Base-by-base conservation (phyloP, 345 rosid genomes). In the Theobroma cacao region DNA sequence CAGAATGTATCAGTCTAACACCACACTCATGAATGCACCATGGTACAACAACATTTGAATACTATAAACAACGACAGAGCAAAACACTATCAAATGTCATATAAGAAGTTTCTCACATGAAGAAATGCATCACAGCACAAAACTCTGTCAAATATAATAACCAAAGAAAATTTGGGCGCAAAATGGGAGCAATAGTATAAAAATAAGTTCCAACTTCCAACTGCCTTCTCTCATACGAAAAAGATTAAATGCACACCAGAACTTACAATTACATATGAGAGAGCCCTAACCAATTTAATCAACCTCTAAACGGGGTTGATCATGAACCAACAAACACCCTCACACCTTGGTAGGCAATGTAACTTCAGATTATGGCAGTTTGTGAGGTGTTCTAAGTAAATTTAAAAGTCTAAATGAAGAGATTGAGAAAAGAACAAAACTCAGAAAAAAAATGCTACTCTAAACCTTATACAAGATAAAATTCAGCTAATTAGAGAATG, bases 311-410 rank as follows among this genome's bases (percentile, higher is more conserved):
- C 2, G 2, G 30, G 47, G 9, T 11, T 8, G 17, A 65, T 65
- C 47, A 64, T 64, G 69, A 64, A 64, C 47, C 47, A 65, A 38
- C 48, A 40, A 65, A 64, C 69, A 64, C 26, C 45, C 45, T 38
- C 69, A 64, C 4, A 0, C 14, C 4, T 64, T 64, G 24, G 26
- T 34, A 34, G 43, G 69, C 30, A 65, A 65, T 65, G 70, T 65
- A 40, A 28, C 70, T n/a, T 65, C 15, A 65, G 38, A 65, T 2
- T 10, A 20, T 8, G 15, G 7, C 47, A 20, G 69, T 10, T 36
- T 59, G 17, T 4, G 0, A 59, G 36, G 36, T 28, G 6, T 26
- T 64, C 69, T 38, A 64, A 9, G 26, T 40, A 64, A 17, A 64
- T 64, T 36, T 59, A 59, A 18, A 28, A 26, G 20, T 28, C 8